Evolutionary conservation across 192 early-diverging fungal genomes (phyloP).

Genomic region (Chytriomyces sp.): DNA sequence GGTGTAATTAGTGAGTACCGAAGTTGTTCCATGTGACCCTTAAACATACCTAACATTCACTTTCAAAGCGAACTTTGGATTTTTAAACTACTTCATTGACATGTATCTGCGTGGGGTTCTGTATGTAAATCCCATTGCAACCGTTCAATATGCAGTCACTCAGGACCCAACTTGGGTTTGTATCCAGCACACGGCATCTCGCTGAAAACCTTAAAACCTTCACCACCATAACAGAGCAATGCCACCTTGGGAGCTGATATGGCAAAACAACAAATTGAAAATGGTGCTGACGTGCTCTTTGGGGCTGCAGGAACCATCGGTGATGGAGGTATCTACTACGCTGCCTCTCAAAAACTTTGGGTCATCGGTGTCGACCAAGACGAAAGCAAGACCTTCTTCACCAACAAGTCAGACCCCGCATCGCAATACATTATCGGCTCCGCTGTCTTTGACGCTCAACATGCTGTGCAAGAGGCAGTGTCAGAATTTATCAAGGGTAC

Average conservation of each 20-base stretch:
- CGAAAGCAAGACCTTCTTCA: slow-evolving; percentile 26
- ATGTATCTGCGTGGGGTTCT: not conserved
- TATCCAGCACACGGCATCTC: not conserved
- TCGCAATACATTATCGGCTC: slow-evolving; percentile 27
- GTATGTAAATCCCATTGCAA: not conserved
- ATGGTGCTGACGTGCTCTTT: slow-evolving; percentile 34
- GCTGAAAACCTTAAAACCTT: not conserved
- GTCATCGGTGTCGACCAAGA: slow-evolving; percentile 42
- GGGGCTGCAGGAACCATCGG: slow-evolving; percentile 33
- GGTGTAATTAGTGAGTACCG: slow-evolving; percentile 6
- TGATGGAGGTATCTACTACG: slow-evolving; percentile 23
- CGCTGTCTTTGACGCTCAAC: slow-evolving; percentile 1
- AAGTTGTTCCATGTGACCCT: not conserved
- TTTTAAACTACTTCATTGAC: not conserved
- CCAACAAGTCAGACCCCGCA: slow-evolving; percentile 14
- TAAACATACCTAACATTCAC: not conserved
- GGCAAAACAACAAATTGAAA: not conserved
- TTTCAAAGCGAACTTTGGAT: not conserved
- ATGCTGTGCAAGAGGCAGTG: not conserved
- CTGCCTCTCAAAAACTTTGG: slow-evolving; percentile 20
- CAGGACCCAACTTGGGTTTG: not conserved
- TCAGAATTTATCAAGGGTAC: not conserved
- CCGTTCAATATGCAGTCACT: not conserved
- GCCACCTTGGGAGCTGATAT: not conserved
- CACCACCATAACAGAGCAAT: not conserved